Conservation (phyloP, 805 yeast genomes). For the Sugiyamaella floridensis region DNA sequence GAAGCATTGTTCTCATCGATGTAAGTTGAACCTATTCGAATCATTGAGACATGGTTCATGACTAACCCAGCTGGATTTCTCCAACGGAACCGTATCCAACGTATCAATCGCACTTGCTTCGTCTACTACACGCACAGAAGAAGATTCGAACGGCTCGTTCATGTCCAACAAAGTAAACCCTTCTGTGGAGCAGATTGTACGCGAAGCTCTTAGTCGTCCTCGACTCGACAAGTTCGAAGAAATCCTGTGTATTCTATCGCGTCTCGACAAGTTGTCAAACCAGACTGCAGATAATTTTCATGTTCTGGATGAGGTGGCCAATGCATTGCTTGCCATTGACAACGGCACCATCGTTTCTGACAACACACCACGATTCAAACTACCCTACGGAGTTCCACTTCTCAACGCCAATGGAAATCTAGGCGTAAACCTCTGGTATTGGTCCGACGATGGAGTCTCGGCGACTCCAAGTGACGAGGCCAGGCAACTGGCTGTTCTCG, state of each 20-base stretch:
- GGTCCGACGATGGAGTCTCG: slow-evolving; percentile 11
- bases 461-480: neutral
- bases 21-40: slow-evolving; percentile 11
- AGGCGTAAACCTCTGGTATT: slow-evolving; percentile 32
- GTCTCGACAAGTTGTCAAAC: slow-evolving; percentile 31
- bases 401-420: slow-evolving; percentile 27
- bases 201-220: slow-evolving; percentile 25
- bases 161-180: slow-evolving; percentile 18
- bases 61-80: slow-evolving; percentile 21
- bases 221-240: slow-evolving; percentile 29
- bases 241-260: slow-evolving; percentile 28
- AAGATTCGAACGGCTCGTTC: slow-evolving; percentile 15
- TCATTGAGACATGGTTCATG: neutral
- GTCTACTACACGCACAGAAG: slow-evolving; percentile 14
- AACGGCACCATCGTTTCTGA: neutral
- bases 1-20: slow-evolving; percentile 34
- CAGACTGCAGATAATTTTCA: slow-evolving; percentile 31
- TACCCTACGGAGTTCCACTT: slow-evolving; percentile 25
- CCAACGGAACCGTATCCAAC: slow-evolving; percentile 17
- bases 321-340: slow-evolving; percentile 20
- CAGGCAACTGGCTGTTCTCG: neutral
- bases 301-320: slow-evolving; percentile 27
- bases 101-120: slow-evolving; percentile 27
- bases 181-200: slow-evolving; percentile 21
- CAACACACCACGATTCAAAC: neutral